Evolutionary conservation across 768 basidiomycete species (phyloP).

Genomic region (Suillus sp.): DNA sequence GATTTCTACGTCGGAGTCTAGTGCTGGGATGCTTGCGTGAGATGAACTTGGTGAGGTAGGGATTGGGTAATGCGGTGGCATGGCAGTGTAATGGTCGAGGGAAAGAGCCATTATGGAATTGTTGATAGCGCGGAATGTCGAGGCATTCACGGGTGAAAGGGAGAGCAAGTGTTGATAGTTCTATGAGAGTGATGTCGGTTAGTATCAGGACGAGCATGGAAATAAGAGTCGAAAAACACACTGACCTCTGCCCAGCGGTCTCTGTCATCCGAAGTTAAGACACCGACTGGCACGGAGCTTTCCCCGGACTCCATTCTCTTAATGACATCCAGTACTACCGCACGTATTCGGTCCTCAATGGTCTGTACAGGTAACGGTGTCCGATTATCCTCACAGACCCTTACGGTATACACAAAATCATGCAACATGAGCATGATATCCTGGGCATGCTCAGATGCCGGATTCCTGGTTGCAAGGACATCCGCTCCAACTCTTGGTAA

Average conservation of each 20-base stretch:
- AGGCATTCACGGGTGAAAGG: conserved; percentile 64
- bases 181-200: conserved; percentile 38
- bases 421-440: conserved; percentile 66
- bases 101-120: conserved; percentile 79
- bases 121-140: conserved; percentile 63
- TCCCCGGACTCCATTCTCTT: conserved; percentile 54
- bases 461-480: conserved; percentile 51
- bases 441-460: conserved; percentile 38
- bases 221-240: background rate
- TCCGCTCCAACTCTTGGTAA: conserved; percentile 73
- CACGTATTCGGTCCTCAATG: conserved; percentile 49
- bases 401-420: conserved; percentile 79
- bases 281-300: conserved; percentile 59
- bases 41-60: conserved; percentile 29
- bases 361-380: conserved; percentile 37
- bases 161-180: conserved; percentile 70
- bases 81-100: conserved; percentile 70
- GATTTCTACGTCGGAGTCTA: conserved; percentile 38
- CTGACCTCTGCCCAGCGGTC: conserved; percentile 81
- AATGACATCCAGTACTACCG: conserved; percentile 59
- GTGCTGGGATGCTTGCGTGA: conserved; percentile 18
- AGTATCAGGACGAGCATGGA: background rate
- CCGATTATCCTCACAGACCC: conserved; percentile 53
- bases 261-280: conserved; percentile 77
- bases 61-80: conserved; percentile 17